Conservation (phyloP, 164 flowering plant genomes). For the Nymphaea thermarum region DNA sequence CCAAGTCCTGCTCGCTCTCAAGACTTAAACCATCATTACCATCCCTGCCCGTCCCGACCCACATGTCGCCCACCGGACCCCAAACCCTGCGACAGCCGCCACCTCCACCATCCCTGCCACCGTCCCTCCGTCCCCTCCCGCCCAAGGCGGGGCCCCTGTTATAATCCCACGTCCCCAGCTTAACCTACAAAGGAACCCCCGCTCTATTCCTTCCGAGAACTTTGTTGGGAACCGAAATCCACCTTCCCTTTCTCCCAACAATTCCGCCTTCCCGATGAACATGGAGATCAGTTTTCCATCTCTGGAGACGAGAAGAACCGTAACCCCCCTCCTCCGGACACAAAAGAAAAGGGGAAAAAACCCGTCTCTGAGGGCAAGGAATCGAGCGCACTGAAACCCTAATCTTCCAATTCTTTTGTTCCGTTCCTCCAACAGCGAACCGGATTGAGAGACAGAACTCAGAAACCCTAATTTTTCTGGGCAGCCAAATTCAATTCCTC, state of each 20-base stretch:
- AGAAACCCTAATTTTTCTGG: too few species aligned
- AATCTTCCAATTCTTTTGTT: neutral
- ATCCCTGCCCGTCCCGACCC: neutral
- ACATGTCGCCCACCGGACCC: neutral
- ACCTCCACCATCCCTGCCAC: too few species aligned
- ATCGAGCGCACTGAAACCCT: neutral
- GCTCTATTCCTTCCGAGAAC: neutral
- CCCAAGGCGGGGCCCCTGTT: neutral
- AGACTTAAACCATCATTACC: constrained; percentile 35
- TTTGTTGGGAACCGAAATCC: neutral
- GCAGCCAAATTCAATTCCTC: too few species aligned
- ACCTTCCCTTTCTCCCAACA: neutral
- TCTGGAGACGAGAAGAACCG: too few species aligned
- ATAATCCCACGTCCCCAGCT: neutral
- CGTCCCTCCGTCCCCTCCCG: too few species aligned
- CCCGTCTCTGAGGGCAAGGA: neutral
- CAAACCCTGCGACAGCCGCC: neutral
- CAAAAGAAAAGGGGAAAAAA: too few species aligned
- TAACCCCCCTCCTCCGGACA: too few species aligned
- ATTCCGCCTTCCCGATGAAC: neutral
- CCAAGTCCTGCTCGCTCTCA: constrained; percentile 86
- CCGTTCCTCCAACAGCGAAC: neutral
- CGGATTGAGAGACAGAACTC: neutral
- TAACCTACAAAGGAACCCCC: neutral
- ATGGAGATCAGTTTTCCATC: neutral